phyloP scores from a whole-genome alignment of 192 early-diverging fungal species.

The Gonapodya sp. region DNA sequence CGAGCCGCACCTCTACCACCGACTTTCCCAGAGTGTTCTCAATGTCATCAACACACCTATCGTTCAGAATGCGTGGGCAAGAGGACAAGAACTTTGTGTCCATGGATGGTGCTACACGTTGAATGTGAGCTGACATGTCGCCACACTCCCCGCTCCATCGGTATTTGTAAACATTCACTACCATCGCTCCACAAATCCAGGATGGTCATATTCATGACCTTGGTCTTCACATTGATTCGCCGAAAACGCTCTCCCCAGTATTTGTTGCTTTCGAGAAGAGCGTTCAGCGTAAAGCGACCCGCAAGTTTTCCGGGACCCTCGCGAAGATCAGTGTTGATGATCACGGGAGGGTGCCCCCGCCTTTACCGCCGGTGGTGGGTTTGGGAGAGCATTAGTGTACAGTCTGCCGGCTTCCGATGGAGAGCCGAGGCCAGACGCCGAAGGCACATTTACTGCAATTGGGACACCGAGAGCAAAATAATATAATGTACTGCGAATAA shows the following conservation, averaged over 20 bases:
- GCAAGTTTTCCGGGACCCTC: neutral
- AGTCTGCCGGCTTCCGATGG: too few relatives aligned
- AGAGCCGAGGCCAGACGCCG: too few relatives aligned
- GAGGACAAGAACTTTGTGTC: constrained; percentile 54
- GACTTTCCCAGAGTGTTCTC: constrained; percentile 26
- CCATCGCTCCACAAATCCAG: neutral
- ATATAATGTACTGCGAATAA: too few relatives aligned
- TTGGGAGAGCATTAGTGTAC: too few relatives aligned
- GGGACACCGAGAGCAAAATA: too few relatives aligned
- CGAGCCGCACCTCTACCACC: neutral
- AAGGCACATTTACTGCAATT: too few relatives aligned
- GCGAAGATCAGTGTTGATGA: neutral
- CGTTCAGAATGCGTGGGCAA: constrained; percentile 73
- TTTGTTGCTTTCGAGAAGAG: neutral
- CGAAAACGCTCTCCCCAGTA: neutral
- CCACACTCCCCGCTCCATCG: neutral
- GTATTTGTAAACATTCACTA: neutral
- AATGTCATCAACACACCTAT: constrained; percentile 65
- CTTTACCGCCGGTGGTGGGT: too few relatives aligned
- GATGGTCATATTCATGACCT: neutral
- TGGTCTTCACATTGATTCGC: neutral
- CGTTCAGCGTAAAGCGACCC: neutral
- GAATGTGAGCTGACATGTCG: neutral
- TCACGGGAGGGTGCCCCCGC: too few relatives aligned
- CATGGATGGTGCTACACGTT: constrained; percentile 8